Conservation (phyloP, 106 monocot species). For the Dendrobium catenatum region DNA sequence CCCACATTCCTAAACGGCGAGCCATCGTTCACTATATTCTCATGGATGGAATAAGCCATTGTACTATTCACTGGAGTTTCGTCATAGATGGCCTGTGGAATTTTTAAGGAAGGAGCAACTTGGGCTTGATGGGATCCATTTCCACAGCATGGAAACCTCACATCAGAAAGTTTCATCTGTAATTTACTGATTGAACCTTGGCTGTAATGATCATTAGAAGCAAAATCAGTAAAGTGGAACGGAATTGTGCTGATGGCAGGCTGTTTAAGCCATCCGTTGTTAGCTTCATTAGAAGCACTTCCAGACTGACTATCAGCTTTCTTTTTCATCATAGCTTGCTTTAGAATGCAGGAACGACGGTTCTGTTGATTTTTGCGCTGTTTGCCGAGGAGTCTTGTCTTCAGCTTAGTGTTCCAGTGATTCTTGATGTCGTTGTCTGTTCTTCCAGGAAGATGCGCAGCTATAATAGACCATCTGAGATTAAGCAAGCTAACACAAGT, state of each 20-base stretch:
- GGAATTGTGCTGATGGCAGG: too few relatives aligned
- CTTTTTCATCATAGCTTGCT: not conserved
- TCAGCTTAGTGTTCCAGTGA: conserved; percentile 88
- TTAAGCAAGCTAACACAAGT: too few relatives aligned
- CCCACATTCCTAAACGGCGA: not conserved
- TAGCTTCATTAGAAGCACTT: too few relatives aligned
- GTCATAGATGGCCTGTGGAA: not conserved
- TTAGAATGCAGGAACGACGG: not conserved
- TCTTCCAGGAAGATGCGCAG: conserved; percentile 75
- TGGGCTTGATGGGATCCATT: not conserved
- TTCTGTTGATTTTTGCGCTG: not conserved
- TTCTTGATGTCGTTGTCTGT: conserved; percentile 94
- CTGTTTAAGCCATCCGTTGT: too few relatives aligned
- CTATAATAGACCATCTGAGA: conserved; percentile 84
- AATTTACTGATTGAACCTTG: not conserved
- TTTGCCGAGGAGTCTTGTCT: conserved; percentile 53
- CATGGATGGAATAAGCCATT: too few relatives aligned
- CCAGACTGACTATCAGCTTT: not conserved
- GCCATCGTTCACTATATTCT: too few relatives aligned
- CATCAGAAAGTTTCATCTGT: not conserved
- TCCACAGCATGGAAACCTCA: not conserved
- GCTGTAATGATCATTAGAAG: not conserved
- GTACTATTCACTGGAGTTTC: not conserved
- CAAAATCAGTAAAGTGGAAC: too few relatives aligned
- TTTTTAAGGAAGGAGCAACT: not conserved